Evolutionary conservation across 78 protist species (phyloP), one percentile per base, ranked within the genome.

Genomic region (Bigelowiella natans): DNA sequence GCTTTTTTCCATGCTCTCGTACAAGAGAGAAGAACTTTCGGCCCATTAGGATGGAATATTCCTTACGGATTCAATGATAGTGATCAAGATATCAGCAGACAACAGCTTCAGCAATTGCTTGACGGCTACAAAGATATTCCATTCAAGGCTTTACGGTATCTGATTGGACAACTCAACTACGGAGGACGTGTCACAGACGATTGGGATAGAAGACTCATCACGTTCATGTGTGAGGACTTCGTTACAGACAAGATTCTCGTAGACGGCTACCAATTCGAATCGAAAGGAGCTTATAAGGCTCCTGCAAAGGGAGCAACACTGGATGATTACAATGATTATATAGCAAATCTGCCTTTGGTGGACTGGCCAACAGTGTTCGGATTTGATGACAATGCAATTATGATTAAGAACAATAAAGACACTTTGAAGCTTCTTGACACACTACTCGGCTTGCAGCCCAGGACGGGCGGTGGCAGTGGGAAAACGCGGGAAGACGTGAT

Each of bases 131-230:
- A n/a, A 1, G 82, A 39, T 37, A 86, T 93, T 36, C 95, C 95
- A 30, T 91, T 73, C 64, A 29, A 88, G 2, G 92, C 51, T 1
- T 90, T 94, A n/a, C 36, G 38, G 7, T 85, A 85, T 11, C 36
- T 85, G 37, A 85, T 85, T 11, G 87, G 87, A 26, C 51, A 85
- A 37, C 38, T 85, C 11, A 85, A 85, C 87, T 85, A 85, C 87
- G 87, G 87, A 85, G 87, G 87, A 11, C 11, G 97, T 18, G 97
- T 97, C 85, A 97, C 98, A 26, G 97, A 97, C 83, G 94, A 90
- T 82, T 91, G 92, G 94, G 98, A 97, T 82, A 92, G 97, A 0
- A 83, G 96, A n/a, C 38, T 34, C 38, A 40, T 95, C 34, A 31
- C 96, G 37, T 40, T 30, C 86, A 91, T 93, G 38, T 85, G 73